These are phyloP conservation scores for Diophrys appendiculata DNA, from an alignment of 73 alveolate genomes.

Conservation along the genomic window DNA sequence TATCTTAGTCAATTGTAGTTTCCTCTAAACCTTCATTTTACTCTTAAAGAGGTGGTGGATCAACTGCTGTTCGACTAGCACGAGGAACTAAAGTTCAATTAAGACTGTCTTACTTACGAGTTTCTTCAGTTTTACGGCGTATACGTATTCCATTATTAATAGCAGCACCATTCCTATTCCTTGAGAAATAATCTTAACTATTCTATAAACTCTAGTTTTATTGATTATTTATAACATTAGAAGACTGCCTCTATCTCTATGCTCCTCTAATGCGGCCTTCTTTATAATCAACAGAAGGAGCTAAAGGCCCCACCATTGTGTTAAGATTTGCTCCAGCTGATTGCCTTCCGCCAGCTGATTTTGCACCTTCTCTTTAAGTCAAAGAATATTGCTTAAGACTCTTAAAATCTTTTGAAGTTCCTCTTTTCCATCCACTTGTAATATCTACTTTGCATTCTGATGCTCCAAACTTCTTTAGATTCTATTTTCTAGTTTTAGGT, in stretches of 20 bases:
- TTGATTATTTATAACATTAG: background rate
- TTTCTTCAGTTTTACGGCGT: too few species aligned
- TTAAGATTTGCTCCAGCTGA: background rate
- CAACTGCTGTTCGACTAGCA: background rate
- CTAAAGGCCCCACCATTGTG: background rate
- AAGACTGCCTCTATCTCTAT: background rate
- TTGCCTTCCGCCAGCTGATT: background rate
- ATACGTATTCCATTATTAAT: too few species aligned
- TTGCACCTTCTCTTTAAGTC: background rate
- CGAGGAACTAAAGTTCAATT: background rate
- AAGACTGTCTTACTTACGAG: background rate
- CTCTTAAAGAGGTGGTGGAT: background rate
- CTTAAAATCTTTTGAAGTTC: slow-evolving; percentile 1
- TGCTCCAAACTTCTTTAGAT: slow-evolving; percentile 5
- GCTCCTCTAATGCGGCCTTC: background rate
- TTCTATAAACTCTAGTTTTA: too few species aligned
- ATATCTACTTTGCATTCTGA: slow-evolving; percentile 6
- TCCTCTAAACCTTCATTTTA: too few species aligned
- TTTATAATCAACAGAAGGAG: background rate
- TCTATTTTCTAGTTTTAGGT: slow-evolving; percentile 2
- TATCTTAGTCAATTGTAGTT: background rate
- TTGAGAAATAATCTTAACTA: background rate
- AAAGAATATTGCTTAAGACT: background rate
- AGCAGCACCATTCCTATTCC: background rate
- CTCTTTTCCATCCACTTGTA: slow-evolving; percentile 14